Evolutionary conservation across 345 rosid genomes (phyloP), one percentile per base, ranked within the genome.

Genomic region (Linum trigynum): DNA sequence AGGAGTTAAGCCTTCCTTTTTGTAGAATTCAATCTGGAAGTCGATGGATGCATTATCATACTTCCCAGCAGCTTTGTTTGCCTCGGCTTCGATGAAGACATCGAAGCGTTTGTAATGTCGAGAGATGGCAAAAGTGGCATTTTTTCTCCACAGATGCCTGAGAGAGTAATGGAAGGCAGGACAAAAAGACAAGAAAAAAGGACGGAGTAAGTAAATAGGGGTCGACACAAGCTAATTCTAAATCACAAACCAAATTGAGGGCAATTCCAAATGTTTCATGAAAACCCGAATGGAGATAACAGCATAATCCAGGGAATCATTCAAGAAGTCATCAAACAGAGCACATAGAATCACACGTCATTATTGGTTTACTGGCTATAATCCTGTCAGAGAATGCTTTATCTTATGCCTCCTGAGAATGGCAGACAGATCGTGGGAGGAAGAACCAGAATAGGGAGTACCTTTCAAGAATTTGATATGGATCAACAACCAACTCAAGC

Each of bases 381-480:
- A 23, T 23, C 32, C 32, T 23, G 32, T 23, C 32, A 23, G 32
- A 23, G 32, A 23, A 23, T 23, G 32, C 32, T 23, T 23, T 23
- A 23, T 23, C 32, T 23, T 23, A 23, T 23, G 32, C 32, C 32
- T 23, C 32, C 32, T 23, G 32, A 23, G 32, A 23, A 23, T 23
- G 32, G 0, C 32, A 23, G 32, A 23, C 32, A 23, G 32, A 23
- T 23, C 32, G 32, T 23, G 32, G 32, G 32, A 23, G 32, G 32
- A 23, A 23, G 32, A 23, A 23, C 32, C 32, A 23, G 32, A 23
- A 23, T 23, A 23, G 38, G 53, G 62, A 55, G 39, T 70, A 89
- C 96, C 95, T 89, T 78, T 89, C 95, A 60, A 91, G 90, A 75
- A 89, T 67, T 81, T 91, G 86, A 72, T 89, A 91, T 9, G 98